Evolutionary conservation across 345 rosid species (phyloP), one percentile per base, ranked within the genome.

Genomic region (Stellera chamaejasme): DNA sequence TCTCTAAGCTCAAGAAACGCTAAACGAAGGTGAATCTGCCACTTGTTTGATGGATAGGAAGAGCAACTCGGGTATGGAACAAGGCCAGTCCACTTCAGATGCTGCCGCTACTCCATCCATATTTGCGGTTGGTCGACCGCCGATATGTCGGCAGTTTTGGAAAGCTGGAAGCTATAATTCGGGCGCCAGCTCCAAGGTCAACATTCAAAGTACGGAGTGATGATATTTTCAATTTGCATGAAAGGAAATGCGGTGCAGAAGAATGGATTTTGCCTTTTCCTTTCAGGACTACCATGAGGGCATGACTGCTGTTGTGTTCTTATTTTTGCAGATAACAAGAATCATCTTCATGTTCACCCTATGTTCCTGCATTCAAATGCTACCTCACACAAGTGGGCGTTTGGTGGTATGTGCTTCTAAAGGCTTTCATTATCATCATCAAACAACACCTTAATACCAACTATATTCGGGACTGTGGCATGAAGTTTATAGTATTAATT

Each of bases 331-430:
- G 94, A 71, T 77, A 88, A 90, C 14, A 84, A 73, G 54, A 88
- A 76, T 56, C 79, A 82, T 78, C 83, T 88, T 48, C 97, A 86
- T 69, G 94, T 92, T 60, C 97, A 88, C 56, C 98, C 98, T 10
- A 69, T 86, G 94, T 92, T 92, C 75, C 95, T 92, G 69, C 98
- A 92, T 76, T 92, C 97, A 55, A 92, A 92, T 79, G 98, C 98
- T 62, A 92, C 98, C 54, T 92, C 98, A 42, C 98, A 88, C 71
- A 88, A 88, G 72, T 92, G 98, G 98, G 96, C 84, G 16, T 88
- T 86, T 77, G 98, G 97, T 13, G 98, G 98, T 92, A 85, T 70
- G 90, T 59, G n/a, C n/a, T n/a, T n/a, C n/a, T n/a, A n/a, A n/a
- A n/a, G n/a, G n/a, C n/a, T n/a, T n/a, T n/a, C n/a, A n/a, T n/a